Conservation (phyloP, 441 rosid genomes). For the Populus hybrid region DNA sequence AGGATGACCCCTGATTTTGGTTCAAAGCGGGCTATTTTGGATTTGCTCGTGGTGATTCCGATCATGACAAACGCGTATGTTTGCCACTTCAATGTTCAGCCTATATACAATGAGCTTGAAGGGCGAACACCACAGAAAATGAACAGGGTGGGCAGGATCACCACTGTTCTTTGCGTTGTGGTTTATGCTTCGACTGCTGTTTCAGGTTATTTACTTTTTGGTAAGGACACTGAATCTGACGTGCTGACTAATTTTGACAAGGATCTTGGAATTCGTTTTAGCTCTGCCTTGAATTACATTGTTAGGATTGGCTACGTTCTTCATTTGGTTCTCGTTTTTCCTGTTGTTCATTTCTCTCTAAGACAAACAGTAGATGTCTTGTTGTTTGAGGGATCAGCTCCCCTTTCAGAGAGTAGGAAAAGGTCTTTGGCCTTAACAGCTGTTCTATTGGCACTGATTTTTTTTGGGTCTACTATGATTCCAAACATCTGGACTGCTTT, state of each 20-base stretch:
- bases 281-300: constrained; percentile 76
- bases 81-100: constrained; percentile 90
- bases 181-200: constrained; percentile 74
- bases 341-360: constrained; percentile 86
- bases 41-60: constrained; percentile 88
- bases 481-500: constrained; percentile 98
- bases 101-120: constrained; percentile 85
- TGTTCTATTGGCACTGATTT: constrained; percentile 55
- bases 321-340: constrained; percentile 91
- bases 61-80: constrained; percentile 86
- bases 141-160: constrained; percentile 80
- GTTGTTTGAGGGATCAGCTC: constrained; percentile 64
- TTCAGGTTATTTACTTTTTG: constrained; percentile 88
- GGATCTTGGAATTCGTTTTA: constrained; percentile 73
- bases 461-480: constrained; percentile 80
- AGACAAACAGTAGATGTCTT: constrained; percentile 71
- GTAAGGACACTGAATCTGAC: constrained; percentile 74
- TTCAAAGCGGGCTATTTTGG: constrained; percentile 59
- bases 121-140: constrained; percentile 72
- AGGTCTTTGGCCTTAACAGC: constrained; percentile 67
- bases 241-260: constrained; percentile 77
- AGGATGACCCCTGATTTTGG: constrained; percentile 76
- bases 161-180: constrained; percentile 55
- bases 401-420: constrained; percentile 66
- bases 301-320: constrained; percentile 84